These are phyloP conservation scores for Cydonia oblonga DNA, from an alignment of 331 rosid species.

Conservation along the genomic window DNA sequence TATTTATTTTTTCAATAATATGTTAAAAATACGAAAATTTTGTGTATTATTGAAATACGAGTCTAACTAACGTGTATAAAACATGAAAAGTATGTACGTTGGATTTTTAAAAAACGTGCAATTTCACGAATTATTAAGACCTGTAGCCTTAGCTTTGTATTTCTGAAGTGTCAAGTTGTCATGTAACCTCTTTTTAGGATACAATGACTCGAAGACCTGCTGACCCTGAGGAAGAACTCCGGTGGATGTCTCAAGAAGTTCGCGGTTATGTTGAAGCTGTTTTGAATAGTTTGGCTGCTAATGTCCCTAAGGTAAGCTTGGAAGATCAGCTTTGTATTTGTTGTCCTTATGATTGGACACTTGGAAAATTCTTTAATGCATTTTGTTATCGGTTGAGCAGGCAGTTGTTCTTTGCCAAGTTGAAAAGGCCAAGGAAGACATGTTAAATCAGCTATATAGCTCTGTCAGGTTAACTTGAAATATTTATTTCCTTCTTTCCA, in stretches of 20 bases:
- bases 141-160: neutral
- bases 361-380: neutral
- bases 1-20: neutral
- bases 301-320: constrained; percentile 83
- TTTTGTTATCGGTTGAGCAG: constrained; percentile 42
- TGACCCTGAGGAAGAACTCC: constrained; percentile 98
- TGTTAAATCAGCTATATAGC: constrained; percentile 94
- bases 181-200: constrained; percentile 37
- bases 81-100: neutral
- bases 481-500: constrained; percentile 2
- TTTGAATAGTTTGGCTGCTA: constrained; percentile 96
- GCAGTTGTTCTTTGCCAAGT: constrained; percentile 99
- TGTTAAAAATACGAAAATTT: neutral
- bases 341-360: neutral
- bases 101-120: neutral
- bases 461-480: constrained; percentile 62
- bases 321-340: neutral
- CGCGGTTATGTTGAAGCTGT: constrained; percentile 99
- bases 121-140: neutral
- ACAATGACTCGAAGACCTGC: constrained; percentile 87
- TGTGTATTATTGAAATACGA: no score
- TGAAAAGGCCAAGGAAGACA: constrained; percentile 96
- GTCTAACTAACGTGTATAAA: neutral
- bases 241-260: constrained; percentile 99
- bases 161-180: neutral